These are phyloP conservation scores for Paecilomyces niveus DNA, from an alignment of 2,329 filamentous ascomycete species.

Conservation along the genomic window DNA sequence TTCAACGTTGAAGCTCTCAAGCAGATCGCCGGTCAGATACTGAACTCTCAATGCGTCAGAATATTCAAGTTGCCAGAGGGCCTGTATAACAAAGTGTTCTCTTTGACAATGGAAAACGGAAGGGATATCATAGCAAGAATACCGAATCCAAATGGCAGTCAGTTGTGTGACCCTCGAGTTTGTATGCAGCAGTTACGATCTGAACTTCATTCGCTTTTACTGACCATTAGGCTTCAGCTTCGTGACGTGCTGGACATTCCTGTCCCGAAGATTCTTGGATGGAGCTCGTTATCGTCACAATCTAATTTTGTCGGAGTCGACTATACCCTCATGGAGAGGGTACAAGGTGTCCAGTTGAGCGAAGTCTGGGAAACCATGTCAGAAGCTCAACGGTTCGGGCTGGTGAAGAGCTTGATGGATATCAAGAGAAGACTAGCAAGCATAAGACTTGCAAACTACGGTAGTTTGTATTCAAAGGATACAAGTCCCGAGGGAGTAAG, in stretches of 20 bases:
- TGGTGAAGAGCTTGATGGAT: slow-evolving; percentile 12
- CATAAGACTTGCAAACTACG: slow-evolving; percentile 6
- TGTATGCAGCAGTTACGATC: slow-evolving; percentile 5
- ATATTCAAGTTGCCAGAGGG: slow-evolving; percentile 24
- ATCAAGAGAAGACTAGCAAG: slow-evolving; percentile 10
- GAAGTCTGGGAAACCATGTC: slow-evolving; percentile 12
- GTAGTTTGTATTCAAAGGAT: slow-evolving; percentile 13
- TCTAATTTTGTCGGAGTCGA: slow-evolving; percentile 12
- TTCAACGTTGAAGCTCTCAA: slow-evolving; percentile 29
- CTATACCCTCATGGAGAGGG: slow-evolving; percentile 16
- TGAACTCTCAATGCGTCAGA: slow-evolving; percentile 1
- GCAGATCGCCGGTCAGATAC: slow-evolving; percentile 15
- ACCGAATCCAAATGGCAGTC: slow-evolving; percentile 12
- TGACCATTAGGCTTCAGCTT: slow-evolving; percentile 4
- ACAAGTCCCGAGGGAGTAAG: slow-evolving; percentile 2
- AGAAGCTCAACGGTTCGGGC: slow-evolving; percentile 9
- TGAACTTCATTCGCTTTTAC: not conserved
- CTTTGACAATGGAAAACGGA: slow-evolving; percentile 14
- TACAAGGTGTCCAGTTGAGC: slow-evolving; percentile 9
- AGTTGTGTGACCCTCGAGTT: slow-evolving; percentile 14
- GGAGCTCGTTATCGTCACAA: slow-evolving; percentile 8
- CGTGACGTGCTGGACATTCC: slow-evolving; percentile 11
- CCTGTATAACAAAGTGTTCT: slow-evolving; percentile 17
- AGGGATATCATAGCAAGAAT: slow-evolving; percentile 10
- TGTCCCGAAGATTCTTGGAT: slow-evolving; percentile 11